Evolutionary conservation across 352 stramenopile genomes (phyloP).

Genomic region (Phytophthora cryptogea): DNA sequence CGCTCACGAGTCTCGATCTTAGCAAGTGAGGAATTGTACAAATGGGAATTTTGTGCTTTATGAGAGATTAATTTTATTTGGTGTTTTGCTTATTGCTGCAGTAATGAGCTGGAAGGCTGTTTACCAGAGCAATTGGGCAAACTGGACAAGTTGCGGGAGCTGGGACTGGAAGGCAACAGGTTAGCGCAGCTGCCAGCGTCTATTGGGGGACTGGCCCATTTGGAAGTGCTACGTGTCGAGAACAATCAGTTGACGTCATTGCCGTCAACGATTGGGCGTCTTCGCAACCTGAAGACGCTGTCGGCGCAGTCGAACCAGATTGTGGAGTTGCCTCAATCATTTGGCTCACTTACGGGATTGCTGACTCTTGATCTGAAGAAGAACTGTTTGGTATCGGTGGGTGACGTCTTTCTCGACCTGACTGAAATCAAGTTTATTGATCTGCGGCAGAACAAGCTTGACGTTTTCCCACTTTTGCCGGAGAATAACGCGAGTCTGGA

Average conservation of each 20-base stretch:
- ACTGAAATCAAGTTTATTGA: constrained; percentile 62
- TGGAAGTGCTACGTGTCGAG: constrained; percentile 71
- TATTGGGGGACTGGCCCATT: constrained; percentile 40
- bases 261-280: constrained; percentile 53
- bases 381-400: constrained; percentile 53
- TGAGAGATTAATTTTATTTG: constrained; percentile 2
- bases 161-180: constrained; percentile 72
- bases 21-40: constrained; percentile 65
- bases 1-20: constrained; percentile 68
- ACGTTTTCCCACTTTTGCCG: constrained; percentile 61
- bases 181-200: constrained; percentile 59
- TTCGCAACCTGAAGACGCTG: constrained; percentile 59
- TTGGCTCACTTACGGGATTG: constrained; percentile 49
- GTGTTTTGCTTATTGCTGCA: constrained; percentile 27
- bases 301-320: constrained; percentile 71
- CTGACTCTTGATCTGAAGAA: constrained; percentile 77
- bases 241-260: constrained; percentile 59
- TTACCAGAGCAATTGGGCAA: constrained; percentile 55
- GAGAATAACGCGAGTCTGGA: constrained; percentile 50
- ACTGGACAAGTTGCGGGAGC: constrained; percentile 61
- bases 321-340: constrained; percentile 47
- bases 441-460: constrained; percentile 74
- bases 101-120: constrained; percentile 59
- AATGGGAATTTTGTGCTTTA: not conserved
- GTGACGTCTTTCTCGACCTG: constrained; percentile 38